These are phyloP conservation scores for Tripterygium wilfordii DNA, from an alignment of 177 flowering plant species.

Conservation along the genomic window DNA sequence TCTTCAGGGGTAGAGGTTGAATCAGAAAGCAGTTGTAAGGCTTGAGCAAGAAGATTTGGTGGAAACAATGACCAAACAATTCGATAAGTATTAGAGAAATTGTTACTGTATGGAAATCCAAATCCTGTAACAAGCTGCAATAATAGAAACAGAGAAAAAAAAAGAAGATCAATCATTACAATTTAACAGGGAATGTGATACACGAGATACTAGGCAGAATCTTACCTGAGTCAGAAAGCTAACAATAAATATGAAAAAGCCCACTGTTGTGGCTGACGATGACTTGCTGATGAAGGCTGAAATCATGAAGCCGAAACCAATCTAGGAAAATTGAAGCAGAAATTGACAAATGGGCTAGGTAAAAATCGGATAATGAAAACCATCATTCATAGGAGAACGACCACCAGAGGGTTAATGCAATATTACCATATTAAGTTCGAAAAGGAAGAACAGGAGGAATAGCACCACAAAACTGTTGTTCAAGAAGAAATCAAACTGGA, in stretches of 20 bases:
- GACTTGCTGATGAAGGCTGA: slow-evolving; percentile 86
- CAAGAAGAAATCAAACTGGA: slow-evolving; percentile 87
- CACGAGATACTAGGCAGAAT: too few species aligned
- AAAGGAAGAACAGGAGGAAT: slow-evolving; percentile 78
- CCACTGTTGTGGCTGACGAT: slow-evolving; percentile 76
- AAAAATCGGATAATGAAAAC: too few species aligned
- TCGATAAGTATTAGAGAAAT: slow-evolving; percentile 22
- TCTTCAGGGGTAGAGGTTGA: slow-evolving; percentile 72
- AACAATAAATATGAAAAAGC: slow-evolving; percentile 74
- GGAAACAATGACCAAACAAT: slow-evolving; percentile 84
- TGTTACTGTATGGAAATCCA: slow-evolving; percentile 71
- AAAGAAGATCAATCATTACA: too few species aligned
- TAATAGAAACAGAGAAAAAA: slow-evolving; percentile 5
- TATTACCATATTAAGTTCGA: slow-evolving; percentile 90
- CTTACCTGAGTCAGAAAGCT: slow-evolving; percentile 87
- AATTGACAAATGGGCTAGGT: too few species aligned
- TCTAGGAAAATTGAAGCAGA: slow-evolving; percentile 49
- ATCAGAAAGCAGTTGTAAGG: slow-evolving; percentile 50
- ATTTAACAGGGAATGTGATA: too few species aligned
- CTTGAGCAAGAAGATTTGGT: slow-evolving; percentile 88
- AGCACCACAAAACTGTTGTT: slow-evolving; percentile 74
- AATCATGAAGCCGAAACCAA: slow-evolving; percentile 77
- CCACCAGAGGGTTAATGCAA: slow-evolving; percentile 1
- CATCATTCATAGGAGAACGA: background rate
- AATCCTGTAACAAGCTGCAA: slow-evolving; percentile 75